These are phyloP conservation scores for Kwoniella dendrophila DNA, from an alignment of 768 basidiomycete species.

Conservation along the genomic window DNA sequence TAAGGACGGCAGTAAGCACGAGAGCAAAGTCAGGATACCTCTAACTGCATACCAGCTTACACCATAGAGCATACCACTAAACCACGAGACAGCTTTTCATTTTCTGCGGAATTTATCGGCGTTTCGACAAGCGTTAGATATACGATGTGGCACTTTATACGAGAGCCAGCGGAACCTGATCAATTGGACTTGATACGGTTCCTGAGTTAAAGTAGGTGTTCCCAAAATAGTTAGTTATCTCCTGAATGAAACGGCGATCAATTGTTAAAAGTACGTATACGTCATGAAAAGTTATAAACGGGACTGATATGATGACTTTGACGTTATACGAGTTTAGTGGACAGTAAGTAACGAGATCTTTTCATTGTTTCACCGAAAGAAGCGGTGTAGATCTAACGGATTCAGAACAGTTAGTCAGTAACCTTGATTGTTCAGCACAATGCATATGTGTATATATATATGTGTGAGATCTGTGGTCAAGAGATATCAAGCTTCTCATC, in stretches of 20 bases:
- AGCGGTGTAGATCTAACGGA: conserved; percentile 3
- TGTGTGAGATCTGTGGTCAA: too few species aligned
- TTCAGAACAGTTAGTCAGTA: background rate
- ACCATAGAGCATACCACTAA: too few species aligned
- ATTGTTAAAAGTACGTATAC: too few species aligned
- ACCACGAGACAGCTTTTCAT: background rate
- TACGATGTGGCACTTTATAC: conserved; percentile 1
- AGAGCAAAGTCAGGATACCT: background rate
- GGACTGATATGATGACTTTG: conserved; percentile 1
- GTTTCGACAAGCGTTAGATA: conserved; percentile 11
- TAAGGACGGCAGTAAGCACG: background rate
- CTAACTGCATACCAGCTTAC: too few species aligned
- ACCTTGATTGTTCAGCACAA: background rate
- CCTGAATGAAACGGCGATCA: background rate
- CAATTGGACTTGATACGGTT: background rate
- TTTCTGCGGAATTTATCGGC: conserved; percentile 32
- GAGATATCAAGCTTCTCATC: too few species aligned
- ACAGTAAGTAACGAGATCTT: background rate
- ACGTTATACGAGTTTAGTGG: too few species aligned
- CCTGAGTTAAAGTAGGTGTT: background rate
- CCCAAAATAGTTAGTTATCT: conserved; percentile 10
- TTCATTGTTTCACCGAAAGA: background rate
- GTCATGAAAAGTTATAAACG: conserved; percentile 1
- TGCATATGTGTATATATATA: background rate
- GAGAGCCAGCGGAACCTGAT: background rate